A percentile compares a stretch with the other conserved stretches of the same genome.
Evolutionary conservation across 1,139 yeast genomes (phyloP).

Genomic region (Protomyces gravidus): DNA sequence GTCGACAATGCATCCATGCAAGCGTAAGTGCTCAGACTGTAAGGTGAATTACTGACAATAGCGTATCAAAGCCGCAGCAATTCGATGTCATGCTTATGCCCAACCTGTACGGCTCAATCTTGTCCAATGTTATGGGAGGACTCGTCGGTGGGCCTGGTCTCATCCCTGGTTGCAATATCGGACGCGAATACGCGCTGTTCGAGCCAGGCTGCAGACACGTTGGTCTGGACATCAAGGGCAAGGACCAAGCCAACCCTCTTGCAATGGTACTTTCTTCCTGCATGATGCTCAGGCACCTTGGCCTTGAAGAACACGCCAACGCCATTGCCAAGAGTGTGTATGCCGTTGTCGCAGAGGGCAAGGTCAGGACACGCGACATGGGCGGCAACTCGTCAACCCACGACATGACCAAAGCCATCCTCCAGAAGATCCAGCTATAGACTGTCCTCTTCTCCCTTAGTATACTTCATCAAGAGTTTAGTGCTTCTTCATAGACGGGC

Average conservation of each 20-base stretch:
- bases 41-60: not conserved
- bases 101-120: slow-evolving; percentile 92
- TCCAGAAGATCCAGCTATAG: slow-evolving; percentile 39
- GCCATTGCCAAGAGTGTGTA: slow-evolving; percentile 84
- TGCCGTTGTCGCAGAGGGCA: slow-evolving; percentile 91
- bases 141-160: slow-evolving; percentile 98
- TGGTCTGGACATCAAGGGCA: slow-evolving; percentile 64
- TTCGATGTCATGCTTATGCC: slow-evolving; percentile 97
- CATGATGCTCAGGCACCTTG: slow-evolving; percentile 99
- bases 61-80: slow-evolving; percentile 92
- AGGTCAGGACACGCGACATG: slow-evolving; percentile 91
- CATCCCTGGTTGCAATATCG: slow-evolving; percentile 97
- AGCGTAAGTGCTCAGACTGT: slow-evolving; percentile 46
- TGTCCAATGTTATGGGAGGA: slow-evolving; percentile 98
- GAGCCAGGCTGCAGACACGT: slow-evolving; percentile 99
- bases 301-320: slow-evolving; percentile 72
- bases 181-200: slow-evolving; percentile 95
- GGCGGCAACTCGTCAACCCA: slow-evolving; percentile 85
- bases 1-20: slow-evolving; percentile 99
- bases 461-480: not conserved
- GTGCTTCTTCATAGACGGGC: not conserved
- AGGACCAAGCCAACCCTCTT: slow-evolving; percentile 78
- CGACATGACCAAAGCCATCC: slow-evolving; percentile 81
- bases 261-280: slow-evolving; percentile 91
- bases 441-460: not conserved